Conservation (phyloP, 2,329 filamentous ascomycete genomes). For the Diaporthe sp. region DNA sequence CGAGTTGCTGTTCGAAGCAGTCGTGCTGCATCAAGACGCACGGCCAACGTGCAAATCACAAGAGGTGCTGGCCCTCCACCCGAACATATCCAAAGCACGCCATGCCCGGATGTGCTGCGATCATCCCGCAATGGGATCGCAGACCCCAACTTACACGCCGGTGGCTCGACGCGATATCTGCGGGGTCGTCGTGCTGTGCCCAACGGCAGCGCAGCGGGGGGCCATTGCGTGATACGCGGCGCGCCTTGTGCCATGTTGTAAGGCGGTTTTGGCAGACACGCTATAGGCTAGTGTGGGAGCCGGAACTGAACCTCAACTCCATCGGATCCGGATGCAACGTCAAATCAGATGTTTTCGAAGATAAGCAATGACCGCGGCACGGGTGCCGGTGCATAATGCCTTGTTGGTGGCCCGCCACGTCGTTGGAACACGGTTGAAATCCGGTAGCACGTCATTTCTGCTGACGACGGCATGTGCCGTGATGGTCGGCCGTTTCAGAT, state of each 20-base stretch:
- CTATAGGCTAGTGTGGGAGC: background rate
- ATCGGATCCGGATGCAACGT: constrained; percentile 21
- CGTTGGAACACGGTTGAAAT: background rate
- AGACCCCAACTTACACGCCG: constrained; percentile 12
- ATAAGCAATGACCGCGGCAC: background rate
- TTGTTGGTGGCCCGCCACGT: background rate
- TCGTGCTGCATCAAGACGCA: constrained; percentile 18
- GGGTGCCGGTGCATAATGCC: background rate
- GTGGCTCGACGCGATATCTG: constrained; percentile 36
- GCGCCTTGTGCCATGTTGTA: constrained; percentile 40
- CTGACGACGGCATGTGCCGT: background rate
- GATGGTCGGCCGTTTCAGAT: background rate
- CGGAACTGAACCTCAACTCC: background rate
- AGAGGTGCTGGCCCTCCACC: constrained; percentile 26
- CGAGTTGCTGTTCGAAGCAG: constrained; percentile 19
- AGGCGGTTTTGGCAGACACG: constrained; percentile 26
- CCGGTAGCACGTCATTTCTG: background rate
- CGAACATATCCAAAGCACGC: constrained; percentile 35
- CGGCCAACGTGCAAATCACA: constrained; percentile 36
- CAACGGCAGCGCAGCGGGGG: constrained; percentile 29
- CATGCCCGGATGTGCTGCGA: constrained; percentile 34
- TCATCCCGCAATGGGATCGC: constrained; percentile 20
- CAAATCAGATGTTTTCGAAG: constrained; percentile 29
- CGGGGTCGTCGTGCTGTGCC: constrained; percentile 26
- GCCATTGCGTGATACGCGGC: constrained; percentile 38